phyloP scores from a whole-genome alignment of 139 green algal genomes.

The Asterochloris sp. region DNA sequence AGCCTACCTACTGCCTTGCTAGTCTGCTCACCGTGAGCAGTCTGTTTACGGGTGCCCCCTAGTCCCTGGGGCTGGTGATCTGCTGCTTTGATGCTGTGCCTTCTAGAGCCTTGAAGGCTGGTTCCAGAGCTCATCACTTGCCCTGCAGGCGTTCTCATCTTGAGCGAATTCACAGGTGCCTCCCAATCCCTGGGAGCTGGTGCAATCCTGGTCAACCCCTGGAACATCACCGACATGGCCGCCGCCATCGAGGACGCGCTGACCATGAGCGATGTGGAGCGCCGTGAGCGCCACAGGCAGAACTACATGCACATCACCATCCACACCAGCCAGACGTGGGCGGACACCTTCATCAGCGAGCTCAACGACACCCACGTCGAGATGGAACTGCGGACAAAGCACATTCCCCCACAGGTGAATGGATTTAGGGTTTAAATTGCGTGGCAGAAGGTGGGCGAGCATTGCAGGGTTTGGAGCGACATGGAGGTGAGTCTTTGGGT shows the following conservation, averaged over 20 bases:
- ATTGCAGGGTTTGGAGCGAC: too few species aligned
- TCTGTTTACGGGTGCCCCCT: too few species aligned
- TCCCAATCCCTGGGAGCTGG: conserved; percentile 84
- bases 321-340: conserved; percentile 90
- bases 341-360: conserved; percentile 97
- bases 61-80: too few species aligned
- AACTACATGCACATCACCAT: conserved; percentile 96
- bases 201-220: conserved; percentile 97
- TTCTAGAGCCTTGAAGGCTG: too few species aligned
- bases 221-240: conserved; percentile 95
- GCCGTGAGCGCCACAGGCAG: conserved; percentile 85
- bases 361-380: conserved; percentile 99
- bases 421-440: too few species aligned
- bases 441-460: too few species aligned
- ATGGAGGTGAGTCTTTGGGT: too few species aligned
- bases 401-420: conserved; percentile 74
- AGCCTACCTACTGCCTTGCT: too few species aligned
- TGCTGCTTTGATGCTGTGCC: too few species aligned
- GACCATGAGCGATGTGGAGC: conserved; percentile 77
- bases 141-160: conserved; percentile 86
- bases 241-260: conserved; percentile 83
- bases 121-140: too few species aligned
- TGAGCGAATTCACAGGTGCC: conserved; percentile 97
- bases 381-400: conserved; percentile 82
- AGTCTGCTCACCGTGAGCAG: too few species aligned